Conservation (phyloP, 208 protist species). For the Phytomonas serpens region DNA sequence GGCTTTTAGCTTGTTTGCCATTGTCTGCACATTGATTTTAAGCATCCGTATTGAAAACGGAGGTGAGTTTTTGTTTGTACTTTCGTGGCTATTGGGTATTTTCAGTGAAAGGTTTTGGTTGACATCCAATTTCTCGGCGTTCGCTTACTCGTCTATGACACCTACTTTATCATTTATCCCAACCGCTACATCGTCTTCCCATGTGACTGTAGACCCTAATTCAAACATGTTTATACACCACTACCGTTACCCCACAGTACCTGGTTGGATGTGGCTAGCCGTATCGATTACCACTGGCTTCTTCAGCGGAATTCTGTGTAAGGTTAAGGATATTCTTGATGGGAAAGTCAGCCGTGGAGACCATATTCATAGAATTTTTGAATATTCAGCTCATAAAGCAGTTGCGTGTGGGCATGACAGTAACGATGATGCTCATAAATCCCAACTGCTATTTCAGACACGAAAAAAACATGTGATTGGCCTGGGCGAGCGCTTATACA, state of each 20-base stretch:
- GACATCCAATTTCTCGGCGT: slow-evolving; percentile 13
- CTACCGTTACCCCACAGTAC: background rate
- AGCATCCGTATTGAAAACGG: slow-evolving; percentile 37
- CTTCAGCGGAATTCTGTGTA: slow-evolving; percentile 73
- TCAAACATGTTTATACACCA: background rate
- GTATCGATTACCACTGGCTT: slow-evolving; percentile 62
- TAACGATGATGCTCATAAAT: background rate
- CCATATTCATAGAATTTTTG: slow-evolving; percentile 1
- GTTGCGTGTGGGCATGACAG: background rate
- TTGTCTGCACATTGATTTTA: slow-evolving; percentile 35
- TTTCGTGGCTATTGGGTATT: slow-evolving; percentile 59
- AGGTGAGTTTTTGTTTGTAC: slow-evolving; percentile 57
- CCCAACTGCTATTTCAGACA: slow-evolving; percentile 19
- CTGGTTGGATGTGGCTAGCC: slow-evolving; percentile 52
- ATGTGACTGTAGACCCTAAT: background rate
- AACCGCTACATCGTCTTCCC: slow-evolving; percentile 8
- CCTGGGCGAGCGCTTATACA: slow-evolving; percentile 59
- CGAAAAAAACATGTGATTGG: slow-evolving; percentile 28
- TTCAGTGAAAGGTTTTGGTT: slow-evolving; percentile 56
- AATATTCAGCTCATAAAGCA: background rate
- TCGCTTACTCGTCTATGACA: background rate
- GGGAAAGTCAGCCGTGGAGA: slow-evolving; percentile 18
- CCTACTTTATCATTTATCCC: background rate
- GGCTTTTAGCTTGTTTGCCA: slow-evolving; percentile 28
- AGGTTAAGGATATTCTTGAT: slow-evolving; percentile 77